These are phyloP conservation scores for Allantophomopsis lycopodina DNA, from an alignment of 2,329 filamentous ascomycete genomes.

Conservation along the genomic window DNA sequence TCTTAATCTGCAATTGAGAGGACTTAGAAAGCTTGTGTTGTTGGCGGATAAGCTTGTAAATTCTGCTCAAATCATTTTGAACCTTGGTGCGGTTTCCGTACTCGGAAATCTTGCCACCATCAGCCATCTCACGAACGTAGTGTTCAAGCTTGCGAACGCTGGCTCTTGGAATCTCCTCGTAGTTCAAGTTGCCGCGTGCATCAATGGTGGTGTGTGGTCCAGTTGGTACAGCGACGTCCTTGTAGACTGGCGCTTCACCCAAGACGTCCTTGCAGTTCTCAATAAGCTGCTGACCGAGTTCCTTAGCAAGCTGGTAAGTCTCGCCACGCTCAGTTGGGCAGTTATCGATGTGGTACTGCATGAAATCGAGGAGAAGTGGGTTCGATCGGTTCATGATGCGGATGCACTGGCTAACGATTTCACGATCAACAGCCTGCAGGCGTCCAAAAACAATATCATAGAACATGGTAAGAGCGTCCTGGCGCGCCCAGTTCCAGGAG, in stretches of 20 bases:
- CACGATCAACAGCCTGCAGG: slow-evolving; percentile 82
- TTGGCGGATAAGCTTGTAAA: slow-evolving; percentile 97
- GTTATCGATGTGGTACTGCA: slow-evolving; percentile 99
- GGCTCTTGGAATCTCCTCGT: slow-evolving; percentile 72
- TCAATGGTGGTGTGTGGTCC: slow-evolving; percentile 89
- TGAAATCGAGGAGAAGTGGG: slow-evolving; percentile 88
- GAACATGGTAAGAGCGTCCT: slow-evolving; percentile 97
- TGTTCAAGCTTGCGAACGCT: slow-evolving; percentile 96
- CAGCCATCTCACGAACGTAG: slow-evolving; percentile 97
- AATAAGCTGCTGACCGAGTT: slow-evolving; percentile 83
- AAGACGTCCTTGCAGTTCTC: slow-evolving; percentile 96
- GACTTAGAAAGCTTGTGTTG: slow-evolving; percentile 97
- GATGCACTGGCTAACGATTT: slow-evolving; percentile 98
- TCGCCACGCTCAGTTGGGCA: slow-evolving; percentile 93
- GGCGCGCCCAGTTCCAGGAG: slow-evolving; percentile 97
- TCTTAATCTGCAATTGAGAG: slow-evolving; percentile 93
- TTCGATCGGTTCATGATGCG: slow-evolving; percentile 99
- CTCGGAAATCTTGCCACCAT: slow-evolving; percentile 95
- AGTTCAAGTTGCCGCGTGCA: slow-evolving; percentile 81
- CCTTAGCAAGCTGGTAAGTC: slow-evolving; percentile 95
- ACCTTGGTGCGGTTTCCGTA: slow-evolving; percentile 98
- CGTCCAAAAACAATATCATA: slow-evolving; percentile 98
- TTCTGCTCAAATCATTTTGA: slow-evolving; percentile 83
- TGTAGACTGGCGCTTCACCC: slow-evolving; percentile 74
- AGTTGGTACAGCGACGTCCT: slow-evolving; percentile 87